Base-by-base conservation (phyloP, 225 moss, liverwort and hornwort species). In the Physcomitrellopsis africana region DNA sequence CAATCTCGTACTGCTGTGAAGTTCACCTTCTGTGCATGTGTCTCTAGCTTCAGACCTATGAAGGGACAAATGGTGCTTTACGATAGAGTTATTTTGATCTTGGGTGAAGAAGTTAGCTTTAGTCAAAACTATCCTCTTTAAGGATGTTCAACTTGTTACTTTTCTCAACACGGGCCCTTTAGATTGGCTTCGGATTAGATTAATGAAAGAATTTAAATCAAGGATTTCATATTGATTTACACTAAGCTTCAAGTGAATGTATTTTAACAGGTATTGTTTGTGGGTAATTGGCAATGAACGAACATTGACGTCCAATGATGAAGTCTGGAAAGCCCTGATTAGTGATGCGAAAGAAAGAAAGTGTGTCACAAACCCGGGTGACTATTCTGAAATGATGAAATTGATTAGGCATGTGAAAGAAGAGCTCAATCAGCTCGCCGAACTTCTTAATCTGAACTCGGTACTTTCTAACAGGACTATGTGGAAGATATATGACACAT, bases 251-350 rank as follows among this genome's bases (percentile, higher is more conserved):
- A 59, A 32, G 45, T 52, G 60, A 43, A 52, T 42, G 47, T 24
- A 58, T n/a, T 67, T n/a, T n/a, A 65, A 59, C 87, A 90, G 90
- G 68, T 80, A 87, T 76, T 90, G 83, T 44, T 66, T 90, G 65
- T 87, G 79, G 79, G 77, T 90, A 8, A 45, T 90, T 18, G 90
- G 87, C 20, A 79, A 80, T 64, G 46, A 41, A 11, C 15, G 20
- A 16, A 90, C n/a, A n/a, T n/a, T n/a, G n/a, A n/a, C n/a, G n/a
- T n/a, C n/a, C n/a, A n/a, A n/a, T n/a, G n/a, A n/a, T n/a, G n/a
- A n/a, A n/a, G n/a, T n/a, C n/a, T n/a, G n/a, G n/a, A n/a, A n/a
- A n/a, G n/a, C n/a, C n/a, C 90, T 90, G 17, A 12, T 87, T 10
- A 71, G 66, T 58, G 65, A 90, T 55, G 82, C 82, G 18, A 74